Percentiles rank a stretch among this genome's conserved stretches.
These are phyloP conservation scores for Kitagawia praeruptora DNA, from an alignment of 129 eudicot species.

Conservation along the genomic window DNA sequence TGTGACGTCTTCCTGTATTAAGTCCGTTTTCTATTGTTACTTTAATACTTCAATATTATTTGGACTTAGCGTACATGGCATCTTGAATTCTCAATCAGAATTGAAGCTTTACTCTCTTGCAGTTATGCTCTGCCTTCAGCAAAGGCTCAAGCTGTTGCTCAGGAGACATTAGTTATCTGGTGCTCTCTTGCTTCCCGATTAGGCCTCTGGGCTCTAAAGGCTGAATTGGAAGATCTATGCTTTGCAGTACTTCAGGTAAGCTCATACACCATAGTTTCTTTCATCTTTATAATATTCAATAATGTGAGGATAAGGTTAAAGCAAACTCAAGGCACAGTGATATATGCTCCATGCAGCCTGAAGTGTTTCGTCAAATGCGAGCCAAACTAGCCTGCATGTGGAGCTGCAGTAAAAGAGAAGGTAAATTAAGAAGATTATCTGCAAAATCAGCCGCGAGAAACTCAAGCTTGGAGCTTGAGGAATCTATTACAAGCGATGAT, in stretches of 20 bases:
- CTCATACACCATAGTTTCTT: not conserved
- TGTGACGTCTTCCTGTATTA: not conserved
- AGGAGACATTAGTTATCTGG: constrained; percentile 92
- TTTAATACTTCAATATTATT: not conserved
- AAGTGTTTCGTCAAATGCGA: constrained; percentile 67
- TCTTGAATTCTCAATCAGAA: not conserved
- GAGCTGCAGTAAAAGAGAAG: constrained; percentile 49
- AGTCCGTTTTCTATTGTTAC: not conserved
- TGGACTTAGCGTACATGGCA: not conserved
- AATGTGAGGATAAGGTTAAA: not conserved
- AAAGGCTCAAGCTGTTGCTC: constrained; percentile 95
- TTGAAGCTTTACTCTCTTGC: constrained; percentile 16
- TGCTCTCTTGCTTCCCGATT: constrained; percentile 95
- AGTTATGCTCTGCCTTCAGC: constrained; percentile 78
- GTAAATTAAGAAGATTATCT: constrained; percentile 49
- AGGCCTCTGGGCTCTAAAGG: constrained; percentile 96
- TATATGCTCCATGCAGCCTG: constrained; percentile 54
- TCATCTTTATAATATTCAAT: not conserved
- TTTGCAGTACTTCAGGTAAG: constrained; percentile 91
- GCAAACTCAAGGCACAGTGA: not conserved
- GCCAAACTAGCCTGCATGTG: constrained; percentile 93
- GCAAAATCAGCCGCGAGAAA: constrained; percentile 18
- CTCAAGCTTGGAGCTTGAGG: constrained; percentile 29
- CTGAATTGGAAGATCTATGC: constrained; percentile 96
- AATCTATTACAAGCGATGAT: constrained; percentile 25